Evolutionary conservation across 331 rosid species (phyloP).

Genomic region (Acacia pycnantha): DNA sequence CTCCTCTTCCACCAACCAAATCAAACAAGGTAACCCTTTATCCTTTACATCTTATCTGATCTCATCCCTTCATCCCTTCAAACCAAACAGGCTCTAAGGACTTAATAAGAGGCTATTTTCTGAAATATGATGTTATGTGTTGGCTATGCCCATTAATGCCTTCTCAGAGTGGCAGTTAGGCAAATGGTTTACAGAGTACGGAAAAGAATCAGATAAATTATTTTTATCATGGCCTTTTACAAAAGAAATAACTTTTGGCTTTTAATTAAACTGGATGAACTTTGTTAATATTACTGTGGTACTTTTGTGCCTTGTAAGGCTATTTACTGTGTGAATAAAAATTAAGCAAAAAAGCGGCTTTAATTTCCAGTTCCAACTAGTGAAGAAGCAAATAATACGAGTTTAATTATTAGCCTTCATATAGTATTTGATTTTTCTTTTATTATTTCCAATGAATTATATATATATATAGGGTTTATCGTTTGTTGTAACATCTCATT

Average conservation of each 20-base stretch:
- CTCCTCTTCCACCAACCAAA: no score
- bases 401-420: no score
- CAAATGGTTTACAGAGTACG: background rate
- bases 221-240: background rate
- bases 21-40: no score
- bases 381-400: background rate
- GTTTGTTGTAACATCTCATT: no score
- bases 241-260: background rate
- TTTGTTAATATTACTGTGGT: background rate
- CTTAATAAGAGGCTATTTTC: slow-evolving; percentile 12
- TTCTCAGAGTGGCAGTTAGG: slow-evolving; percentile 22
- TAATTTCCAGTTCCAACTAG: background rate
- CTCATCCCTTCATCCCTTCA: no score
- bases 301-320: slow-evolving; percentile 7
- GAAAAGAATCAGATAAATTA: background rate
- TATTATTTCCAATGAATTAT: background rate
- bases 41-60: no score
- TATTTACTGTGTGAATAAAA: background rate
- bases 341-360: background rate
- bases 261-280: background rate
- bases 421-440: background rate
- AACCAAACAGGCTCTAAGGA: background rate
- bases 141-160: slow-evolving; percentile 3
- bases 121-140: background rate
- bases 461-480: no score